Percentiles rank a stretch among this genome's conserved stretches.
Conservation (phyloP, 495 filamentous ascomycete genomes). For the Podospora conica region DNA sequence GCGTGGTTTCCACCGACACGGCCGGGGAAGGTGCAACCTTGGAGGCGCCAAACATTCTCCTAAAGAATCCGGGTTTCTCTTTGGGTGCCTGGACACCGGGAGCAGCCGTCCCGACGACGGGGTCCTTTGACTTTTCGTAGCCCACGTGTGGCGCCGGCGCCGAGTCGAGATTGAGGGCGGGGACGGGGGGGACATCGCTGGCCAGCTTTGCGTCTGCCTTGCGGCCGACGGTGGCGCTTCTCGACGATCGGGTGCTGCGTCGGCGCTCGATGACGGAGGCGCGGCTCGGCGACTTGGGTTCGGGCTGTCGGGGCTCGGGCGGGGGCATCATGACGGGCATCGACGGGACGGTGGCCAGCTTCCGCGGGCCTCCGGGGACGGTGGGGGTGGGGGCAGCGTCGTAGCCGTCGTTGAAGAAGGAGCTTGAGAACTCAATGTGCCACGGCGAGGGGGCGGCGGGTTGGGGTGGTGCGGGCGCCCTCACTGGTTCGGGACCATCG, state of each 20-base stretch:
- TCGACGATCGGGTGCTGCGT: constrained; percentile 60
- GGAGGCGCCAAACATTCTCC: constrained; percentile 71
- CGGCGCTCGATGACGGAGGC: constrained; percentile 40
- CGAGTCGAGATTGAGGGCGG: constrained; percentile 36
- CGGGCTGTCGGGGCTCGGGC: constrained; percentile 26
- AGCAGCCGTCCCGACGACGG: constrained; percentile 24
- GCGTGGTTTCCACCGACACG: constrained; percentile 16
- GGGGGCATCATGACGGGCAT: constrained; percentile 40
- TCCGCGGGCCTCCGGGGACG: constrained; percentile 72
- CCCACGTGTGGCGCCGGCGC: constrained; percentile 50
- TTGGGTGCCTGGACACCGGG: constrained; percentile 39
- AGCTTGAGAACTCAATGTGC: constrained; percentile 40
- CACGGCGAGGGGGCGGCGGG: constrained; percentile 30
- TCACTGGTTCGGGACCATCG: constrained; percentile 51
- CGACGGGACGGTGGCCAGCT: constrained; percentile 37
- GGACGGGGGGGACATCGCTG: constrained; percentile 24
- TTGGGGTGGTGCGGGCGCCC: constrained; percentile 16
- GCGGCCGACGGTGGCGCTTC: constrained; percentile 41
- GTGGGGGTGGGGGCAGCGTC: constrained; percentile 88
- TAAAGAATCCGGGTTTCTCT: constrained; percentile 84
- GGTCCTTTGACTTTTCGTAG: constrained; percentile 53
- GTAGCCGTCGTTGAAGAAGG: constrained; percentile 46
- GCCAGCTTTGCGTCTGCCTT: constrained; percentile 27
- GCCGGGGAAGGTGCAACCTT: constrained; percentile 31
- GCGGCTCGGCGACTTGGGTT: constrained; percentile 24